Base-by-base conservation (phyloP, 23 red algal genomes). In the Pyropia haitanensis region DNA sequence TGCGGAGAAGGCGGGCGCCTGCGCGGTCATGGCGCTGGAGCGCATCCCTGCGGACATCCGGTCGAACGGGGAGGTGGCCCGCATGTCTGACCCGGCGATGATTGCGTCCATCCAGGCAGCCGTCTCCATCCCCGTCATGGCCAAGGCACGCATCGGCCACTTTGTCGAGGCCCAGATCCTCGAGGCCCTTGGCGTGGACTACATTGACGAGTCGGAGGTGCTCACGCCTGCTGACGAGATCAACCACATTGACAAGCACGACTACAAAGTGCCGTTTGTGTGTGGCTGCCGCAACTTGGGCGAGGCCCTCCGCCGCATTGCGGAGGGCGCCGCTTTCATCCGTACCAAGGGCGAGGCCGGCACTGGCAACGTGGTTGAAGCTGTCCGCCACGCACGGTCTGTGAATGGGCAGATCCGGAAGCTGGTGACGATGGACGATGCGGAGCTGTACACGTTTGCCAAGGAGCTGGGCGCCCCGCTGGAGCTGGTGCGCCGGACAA, bases 161-260 rank as follows among this genome's bases (percentile, higher is more conserved):
- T 98, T 98, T 65, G 94, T 98, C 15, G 94, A 98, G 73, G 94
- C 94, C 4, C 94, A 98, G 77, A 98, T 98, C 22, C 72, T 98
- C 3, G 74, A 98, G 80, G 85, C 85, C 16, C 72, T 98, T 54
- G 86, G 76, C 27, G 73, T 98, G 20, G 94, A 98, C 58, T 98
- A 88, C 60, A 88, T 98, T 28, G 94, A 98, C 57, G 94, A 98
- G 68, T 79, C 71, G 25, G 94, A 98, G 74, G 94, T 98, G 53
- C 67, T 98, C 27, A 98, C 94, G 25, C 94, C 94, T 15, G 94
- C 94, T 21, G 94, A 98, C 56, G 94, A 98, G 27, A 56, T 79
- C 67, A 80, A 98, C 49, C 94, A 98, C 81, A 83, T 98, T 22
- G 64, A 98, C 69, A 98, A 98, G 77, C 94, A 98, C 81, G 58